Evolutionary conservation across 768 basidiomycete genomes (phyloP).

Genomic region (Lactarius hatsudake): DNA sequence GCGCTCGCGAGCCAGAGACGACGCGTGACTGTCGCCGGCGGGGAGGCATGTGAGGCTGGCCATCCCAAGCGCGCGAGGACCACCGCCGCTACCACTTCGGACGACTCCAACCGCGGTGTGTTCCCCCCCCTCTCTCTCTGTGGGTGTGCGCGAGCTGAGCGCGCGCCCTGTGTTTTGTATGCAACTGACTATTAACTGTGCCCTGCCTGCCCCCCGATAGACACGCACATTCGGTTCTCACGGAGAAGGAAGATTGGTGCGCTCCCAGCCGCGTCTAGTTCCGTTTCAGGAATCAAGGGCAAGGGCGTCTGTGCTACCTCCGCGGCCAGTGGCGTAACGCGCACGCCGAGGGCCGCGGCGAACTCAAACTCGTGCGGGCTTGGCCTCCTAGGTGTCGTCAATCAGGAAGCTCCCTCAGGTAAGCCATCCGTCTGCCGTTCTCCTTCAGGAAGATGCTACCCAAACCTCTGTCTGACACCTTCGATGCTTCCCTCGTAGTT

Average conservation of each 20-base stretch:
- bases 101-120: neutral
- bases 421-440: neutral
- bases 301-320: neutral
- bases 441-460: neutral
- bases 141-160: neutral
- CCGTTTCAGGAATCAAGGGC: neutral
- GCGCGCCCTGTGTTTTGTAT: neutral
- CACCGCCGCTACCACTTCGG: neutral
- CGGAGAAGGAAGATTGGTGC: constrained; percentile 3
- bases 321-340: no score
- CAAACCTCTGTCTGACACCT: neutral
- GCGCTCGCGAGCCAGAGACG: neutral
- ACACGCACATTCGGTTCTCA: neutral
- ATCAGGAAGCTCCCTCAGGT: neutral
- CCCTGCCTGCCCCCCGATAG: neutral
- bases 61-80: neutral
- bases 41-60: neutral
- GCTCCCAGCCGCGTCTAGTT: neutral
- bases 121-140: neutral
- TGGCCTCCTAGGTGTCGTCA: neutral
- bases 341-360: neutral
- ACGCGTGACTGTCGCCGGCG: constrained; percentile 1
- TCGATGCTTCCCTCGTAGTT: neutral
- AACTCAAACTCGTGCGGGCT: neutral
- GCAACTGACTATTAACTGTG: neutral